Evolutionary conservation across 2,329 filamentous ascomycete genomes (phyloP).

Genomic region (Gaeumannomyces tritici): DNA sequence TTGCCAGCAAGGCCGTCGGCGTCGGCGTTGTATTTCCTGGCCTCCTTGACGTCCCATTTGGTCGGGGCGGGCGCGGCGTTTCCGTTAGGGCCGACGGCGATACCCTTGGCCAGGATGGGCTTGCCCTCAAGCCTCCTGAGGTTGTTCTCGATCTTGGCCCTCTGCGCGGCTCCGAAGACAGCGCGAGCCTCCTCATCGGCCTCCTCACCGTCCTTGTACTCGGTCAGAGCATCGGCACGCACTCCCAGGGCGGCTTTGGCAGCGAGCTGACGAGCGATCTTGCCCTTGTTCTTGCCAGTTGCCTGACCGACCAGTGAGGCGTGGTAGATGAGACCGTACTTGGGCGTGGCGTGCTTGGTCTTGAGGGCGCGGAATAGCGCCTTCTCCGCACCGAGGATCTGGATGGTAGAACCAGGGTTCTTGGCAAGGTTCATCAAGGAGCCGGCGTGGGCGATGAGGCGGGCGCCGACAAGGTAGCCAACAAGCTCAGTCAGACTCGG

Average conservation of each 20-base stretch:
- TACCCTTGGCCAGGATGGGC: conserved; percentile 68
- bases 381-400: conserved; percentile 98
- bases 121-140: conserved; percentile 81
- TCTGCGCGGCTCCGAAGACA: conserved; percentile 63
- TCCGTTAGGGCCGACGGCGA: conserved; percentile 66
- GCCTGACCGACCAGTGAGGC: conserved; percentile 92
- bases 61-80: conserved; percentile 48
- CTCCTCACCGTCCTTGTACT: conserved; percentile 62
- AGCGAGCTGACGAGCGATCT: conserved; percentile 93
- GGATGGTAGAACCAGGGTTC: conserved; percentile 88
- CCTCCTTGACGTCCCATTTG: conserved; percentile 89
- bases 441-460: conserved; percentile 88
- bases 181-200: conserved; percentile 83
- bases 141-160: conserved; percentile 66
- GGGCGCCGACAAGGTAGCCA: conserved; percentile 86
- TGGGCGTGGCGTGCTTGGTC: conserved; percentile 98
- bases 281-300: conserved; percentile 97
- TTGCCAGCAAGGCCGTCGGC: conserved; percentile 74
- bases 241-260: conserved; percentile 90
- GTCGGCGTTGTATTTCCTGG: conserved; percentile 87
- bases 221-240: conserved; percentile 80
- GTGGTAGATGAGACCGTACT: conserved; percentile 93
- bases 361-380: conserved; percentile 96
- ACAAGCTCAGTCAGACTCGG: conserved; percentile 91
- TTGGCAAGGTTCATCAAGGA: conserved; percentile 93